Percentiles rank a stretch among this genome's conserved stretches.
Conservation (phyloP, 1,284 basidiomycete species). For the Schizophyllum amplum region DNA sequence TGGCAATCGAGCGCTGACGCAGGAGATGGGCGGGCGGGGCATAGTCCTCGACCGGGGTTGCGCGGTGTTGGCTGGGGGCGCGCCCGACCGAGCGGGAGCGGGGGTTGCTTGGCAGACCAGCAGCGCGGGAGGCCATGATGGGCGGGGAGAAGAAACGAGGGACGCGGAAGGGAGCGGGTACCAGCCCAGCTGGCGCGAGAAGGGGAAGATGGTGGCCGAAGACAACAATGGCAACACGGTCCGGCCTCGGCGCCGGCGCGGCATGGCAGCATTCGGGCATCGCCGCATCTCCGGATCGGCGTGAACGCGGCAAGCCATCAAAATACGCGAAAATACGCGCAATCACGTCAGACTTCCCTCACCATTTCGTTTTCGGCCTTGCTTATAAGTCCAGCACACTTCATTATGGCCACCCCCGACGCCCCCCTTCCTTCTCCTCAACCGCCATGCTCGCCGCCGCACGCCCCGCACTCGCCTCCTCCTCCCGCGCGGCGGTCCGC, state of each 20-base stretch:
- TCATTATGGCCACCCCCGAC: too few relatives aligned
- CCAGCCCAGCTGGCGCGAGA: conserved; percentile 18
- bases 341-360: not conserved
- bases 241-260: too few relatives aligned
- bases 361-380: not conserved
- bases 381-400: not conserved
- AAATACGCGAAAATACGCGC: not conserved
- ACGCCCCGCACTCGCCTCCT: not conserved
- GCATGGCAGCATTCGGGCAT: not conserved
- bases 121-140: conserved; percentile 13
- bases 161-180: conserved; percentile 12
- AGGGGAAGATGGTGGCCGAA: not conserved
- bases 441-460: not conserved
- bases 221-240: not conserved
- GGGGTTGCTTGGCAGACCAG: conserved; percentile 19
- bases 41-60: not conserved
- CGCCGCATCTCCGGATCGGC: not conserved
- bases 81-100: conserved; percentile 15
- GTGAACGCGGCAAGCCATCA: too few relatives aligned
- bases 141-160: conserved; percentile 11
- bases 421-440: not conserved
- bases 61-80: conserved; percentile 7
- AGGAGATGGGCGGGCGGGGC: not conserved
- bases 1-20: not conserved
- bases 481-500: conserved; percentile 8